Base-by-base conservation (phyloP, 768 basidiomycete species). In the Kwoniella sp. region DNA sequence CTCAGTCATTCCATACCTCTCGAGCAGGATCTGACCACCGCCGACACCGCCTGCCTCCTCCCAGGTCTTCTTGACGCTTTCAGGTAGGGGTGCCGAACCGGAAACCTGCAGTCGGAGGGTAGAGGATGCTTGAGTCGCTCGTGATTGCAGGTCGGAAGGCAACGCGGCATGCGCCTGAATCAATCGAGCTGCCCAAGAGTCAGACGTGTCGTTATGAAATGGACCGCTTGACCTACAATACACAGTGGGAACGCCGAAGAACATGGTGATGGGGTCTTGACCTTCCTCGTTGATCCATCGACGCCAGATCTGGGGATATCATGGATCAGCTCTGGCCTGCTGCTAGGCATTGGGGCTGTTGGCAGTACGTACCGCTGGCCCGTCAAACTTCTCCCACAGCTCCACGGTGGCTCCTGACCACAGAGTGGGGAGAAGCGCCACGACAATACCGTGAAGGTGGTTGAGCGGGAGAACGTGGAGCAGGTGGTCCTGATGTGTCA, bases 1-100 rank as follows among this genome's bases (percentile, higher is more conserved):
- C 48, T 71, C 70, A 27, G 65, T 71, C 70, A 71, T 71, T 8
- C 70, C 70, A 47, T 71, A 69, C 31, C 70, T 56, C 46, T 69
- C 65, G 3, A 71, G 53, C 39, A 69, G 43, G 1, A 65, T 52
- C 46, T 62, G 56, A 4, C 67, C 67, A 15, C 70, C 70, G 8
- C 63, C 60, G 31, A 71, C 57, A 9, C 57, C 57, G 29, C 52
- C 52, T 23, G 45, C 38, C 3, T 47, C 36, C 31, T 59, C 57
- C 70, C 70, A 71, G 6, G 54, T 45, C 37, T 56, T 56, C 53
- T 71, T 71, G 39, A 69, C 47, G 43, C 56, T 57, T n/a, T 58
- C 61, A 10, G 70, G 70, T 17, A 71, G 38, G 3, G 70, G 63
- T 25, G 70, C 70, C 8, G 63, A 65, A 7, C 70, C 70, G 1